Evolutionary conservation across 352 stramenopile genomes (phyloP), one percentile per base, ranked within the genome.

Genomic region (Pythium sp.): DNA sequence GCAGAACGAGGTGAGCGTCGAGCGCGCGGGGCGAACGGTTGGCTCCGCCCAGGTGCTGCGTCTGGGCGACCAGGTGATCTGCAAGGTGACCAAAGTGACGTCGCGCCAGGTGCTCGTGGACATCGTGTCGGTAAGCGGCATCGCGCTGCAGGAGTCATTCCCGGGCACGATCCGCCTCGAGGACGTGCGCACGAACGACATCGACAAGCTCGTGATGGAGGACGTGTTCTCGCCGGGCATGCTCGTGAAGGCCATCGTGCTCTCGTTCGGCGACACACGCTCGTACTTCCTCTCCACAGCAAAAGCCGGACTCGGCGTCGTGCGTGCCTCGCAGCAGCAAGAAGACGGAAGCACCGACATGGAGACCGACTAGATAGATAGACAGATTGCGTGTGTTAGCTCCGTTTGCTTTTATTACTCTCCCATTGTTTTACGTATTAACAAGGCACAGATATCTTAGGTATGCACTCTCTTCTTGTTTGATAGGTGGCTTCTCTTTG

Each of bases 271-370:
- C 22, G 86, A 95, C 72, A 91, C 82, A n/a, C 82, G 86, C 7
- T 93, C 87, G 6, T 95, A 94, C 75, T 95, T 93, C 62, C 69
- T 95, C 0, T 94, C 86, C 6, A 95, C 86, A 32, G 85, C 87
- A 22, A 88, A 87, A 60, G 36, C 81, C 30, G 87, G 84, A 38
- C 68, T 95, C 20, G 87, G 87, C 9, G 77, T 93, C 24, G 75
- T 95, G 43, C 79, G 73, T 24, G 73, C 68, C 20, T 71, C 72
- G 22, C 67, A 71, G 71, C 66, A 82, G 32, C 62, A 81, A 20
- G 68, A 77, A 49, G 62, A 72, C 63, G 68, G 78, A 20, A 71
- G 54, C 54, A 73, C 67, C 51, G 74, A 77, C 67, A 81, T 84
- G 76, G 78, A 84, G 58, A 87, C 71, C 22, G 70, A 85, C 62